Percentiles rank a stretch among this genome's conserved stretches.
Evolutionary conservation across 2,329 filamentous ascomycete genomes (phyloP).

Genomic region (Penicillium sp.): DNA sequence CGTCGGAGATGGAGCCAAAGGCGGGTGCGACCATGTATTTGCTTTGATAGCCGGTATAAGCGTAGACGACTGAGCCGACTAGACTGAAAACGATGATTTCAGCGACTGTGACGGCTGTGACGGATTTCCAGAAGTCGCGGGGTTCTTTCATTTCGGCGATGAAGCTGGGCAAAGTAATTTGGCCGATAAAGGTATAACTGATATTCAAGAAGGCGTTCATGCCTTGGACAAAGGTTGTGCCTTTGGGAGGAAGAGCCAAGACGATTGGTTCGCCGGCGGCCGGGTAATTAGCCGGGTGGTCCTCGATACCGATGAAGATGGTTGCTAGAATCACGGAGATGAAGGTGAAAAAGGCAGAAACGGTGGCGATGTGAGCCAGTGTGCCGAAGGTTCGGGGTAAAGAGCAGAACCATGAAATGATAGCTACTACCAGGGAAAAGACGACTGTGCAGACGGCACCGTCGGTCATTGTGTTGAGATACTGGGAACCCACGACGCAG

Average conservation of each 20-base stretch:
- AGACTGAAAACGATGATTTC: slow-evolving; percentile 85
- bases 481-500: slow-evolving; percentile 81
- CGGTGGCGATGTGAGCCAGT: slow-evolving; percentile 76
- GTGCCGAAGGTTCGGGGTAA: slow-evolving; percentile 83
- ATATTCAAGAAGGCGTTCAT: slow-evolving; percentile 94
- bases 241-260: slow-evolving; percentile 66
- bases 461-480: slow-evolving; percentile 84
- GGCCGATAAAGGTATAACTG: slow-evolving; percentile 93
- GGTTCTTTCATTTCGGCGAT: slow-evolving; percentile 88
- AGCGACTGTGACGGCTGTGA: slow-evolving; percentile 87
- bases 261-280: slow-evolving; percentile 68
- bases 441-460: slow-evolving; percentile 75
- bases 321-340: slow-evolving; percentile 83
- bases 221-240: slow-evolving; percentile 79
- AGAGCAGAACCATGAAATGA: slow-evolving; percentile 78
- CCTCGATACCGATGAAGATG: slow-evolving; percentile 78
- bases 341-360: slow-evolving; percentile 86
- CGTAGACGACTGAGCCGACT: slow-evolving; percentile 80
- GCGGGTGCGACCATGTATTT: slow-evolving; percentile 88
- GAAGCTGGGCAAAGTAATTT: slow-evolving; percentile 91
- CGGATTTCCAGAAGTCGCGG: slow-evolving; percentile 86
- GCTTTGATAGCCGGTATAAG: slow-evolving; percentile 72
- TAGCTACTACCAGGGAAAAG: slow-evolving; percentile 74
- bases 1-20: slow-evolving; percentile 78
- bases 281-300: slow-evolving; percentile 70